Conservation (phyloP, 768 basidiomycete species). For the Leccinellum luteum region DNA sequence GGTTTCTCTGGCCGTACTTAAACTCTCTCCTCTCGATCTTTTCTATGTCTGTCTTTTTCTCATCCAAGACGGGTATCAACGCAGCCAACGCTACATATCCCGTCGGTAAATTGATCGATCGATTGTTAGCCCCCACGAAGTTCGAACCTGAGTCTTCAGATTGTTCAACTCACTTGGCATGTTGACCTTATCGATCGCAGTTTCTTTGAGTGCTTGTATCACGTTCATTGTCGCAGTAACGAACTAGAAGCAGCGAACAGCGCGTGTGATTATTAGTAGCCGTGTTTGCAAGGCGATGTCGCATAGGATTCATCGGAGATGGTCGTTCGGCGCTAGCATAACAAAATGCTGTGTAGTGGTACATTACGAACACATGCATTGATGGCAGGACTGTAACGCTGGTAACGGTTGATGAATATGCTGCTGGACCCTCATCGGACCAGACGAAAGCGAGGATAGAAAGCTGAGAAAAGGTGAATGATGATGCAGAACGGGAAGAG, state of each 20-base stretch:
- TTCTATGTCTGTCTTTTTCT: slow-evolving; percentile 44
- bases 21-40: slow-evolving; percentile 52
- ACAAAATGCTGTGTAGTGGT: too few relatives aligned
- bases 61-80: slow-evolving; percentile 50
- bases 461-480: not conserved
- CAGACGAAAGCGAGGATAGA: not conserved
- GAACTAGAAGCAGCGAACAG: not conserved
- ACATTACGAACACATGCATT: not conserved
- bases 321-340: too few relatives aligned
- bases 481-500: not conserved
- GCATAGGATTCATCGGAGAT: not conserved
- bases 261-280: not conserved
- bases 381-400: not conserved
- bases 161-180: slow-evolving; percentile 32
- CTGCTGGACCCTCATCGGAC: too few relatives aligned
- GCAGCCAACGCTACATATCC: slow-evolving; percentile 42
- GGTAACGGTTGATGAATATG: not conserved
- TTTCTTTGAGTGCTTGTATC: slow-evolving; percentile 32
- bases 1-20: slow-evolving; percentile 45
- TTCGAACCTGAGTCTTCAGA: not conserved
- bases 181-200: slow-evolving; percentile 30
- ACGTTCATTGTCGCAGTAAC: slow-evolving; percentile 32
- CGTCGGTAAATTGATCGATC: not conserved
- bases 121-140: slow-evolving; percentile 1
- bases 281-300: not conserved